A percentile compares a stretch with the other conserved stretches of the same genome.
These are phyloP conservation scores for Mortierella sp. DNA, from an alignment of 371 early-diverging fungal genomes.

Conservation along the genomic window DNA sequence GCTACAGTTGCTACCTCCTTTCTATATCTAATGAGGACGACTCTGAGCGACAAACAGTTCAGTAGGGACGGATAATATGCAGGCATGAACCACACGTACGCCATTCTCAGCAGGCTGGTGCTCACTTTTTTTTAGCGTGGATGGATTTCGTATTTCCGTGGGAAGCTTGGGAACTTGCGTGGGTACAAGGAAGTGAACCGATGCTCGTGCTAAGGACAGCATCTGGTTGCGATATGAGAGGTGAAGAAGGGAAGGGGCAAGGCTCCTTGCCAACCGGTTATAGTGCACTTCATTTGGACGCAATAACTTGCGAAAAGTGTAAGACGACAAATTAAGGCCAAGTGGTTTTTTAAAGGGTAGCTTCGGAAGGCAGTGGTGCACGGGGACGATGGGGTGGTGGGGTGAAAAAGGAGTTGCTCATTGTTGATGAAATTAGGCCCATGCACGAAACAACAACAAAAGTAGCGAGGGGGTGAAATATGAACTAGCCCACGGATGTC, in stretches of 20 bases:
- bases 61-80: background rate
- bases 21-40: background rate
- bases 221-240: background rate
- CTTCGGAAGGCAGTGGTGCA: background rate
- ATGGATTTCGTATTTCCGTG: conserved; percentile 1
- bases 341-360: background rate
- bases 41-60: background rate
- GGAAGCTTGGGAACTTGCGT: background rate
- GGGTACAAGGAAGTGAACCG: background rate
- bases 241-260: background rate
- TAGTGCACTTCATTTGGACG: background rate
- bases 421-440: background rate
- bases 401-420: background rate
- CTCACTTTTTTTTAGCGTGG: background rate
- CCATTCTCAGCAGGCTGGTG: background rate
- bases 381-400: background rate
- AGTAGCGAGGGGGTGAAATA: background rate
- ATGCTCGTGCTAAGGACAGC: background rate
- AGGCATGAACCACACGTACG: background rate
- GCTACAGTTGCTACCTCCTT: background rate
- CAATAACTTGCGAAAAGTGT: background rate
- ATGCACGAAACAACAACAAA: background rate
- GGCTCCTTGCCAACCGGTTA: background rate
- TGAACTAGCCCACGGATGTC: background rate
- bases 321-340: background rate